Evolutionary conservation across 257 asterid genomes (phyloP), one percentile per base, ranked within the genome.

Genomic region (Pogostemon cablin): DNA sequence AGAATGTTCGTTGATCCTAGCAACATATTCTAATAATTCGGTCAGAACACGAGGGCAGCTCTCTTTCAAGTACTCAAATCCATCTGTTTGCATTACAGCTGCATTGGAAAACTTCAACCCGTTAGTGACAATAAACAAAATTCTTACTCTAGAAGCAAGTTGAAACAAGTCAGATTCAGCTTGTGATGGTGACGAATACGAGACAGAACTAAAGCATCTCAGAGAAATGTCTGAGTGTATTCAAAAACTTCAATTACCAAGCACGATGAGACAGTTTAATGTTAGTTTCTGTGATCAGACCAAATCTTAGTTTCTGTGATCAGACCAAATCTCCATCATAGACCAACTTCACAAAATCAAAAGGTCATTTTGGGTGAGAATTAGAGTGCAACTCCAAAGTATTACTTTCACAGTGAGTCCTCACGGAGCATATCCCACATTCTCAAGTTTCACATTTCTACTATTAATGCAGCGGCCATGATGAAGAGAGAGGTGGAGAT

Each of bases 31-130:
- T 75, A 95, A 80, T 78, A 95, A 70, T 68, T 95, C 98, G 0
- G 97, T 85, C 67, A 91, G 86, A 67, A 95, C 95, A 34, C 57
- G 53, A 7, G 98, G 96, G 64, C 99, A 95, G 79, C 99, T 95
- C 82, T 89, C 95, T 83, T 84, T 89, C 67, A 95, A 76, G 85
- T 95, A 91, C 44, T 84, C 96, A 56, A 89, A 95, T 20, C 98
- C 98, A 41, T 95, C 97, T 0, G 98, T 87, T 80, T 95, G 97
- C 99, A 93, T 91, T 41, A 93, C 99, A 74, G 99, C 99, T 93
- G 95, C 87, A 76, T 49, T 54, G 68, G 68, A 59, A 69, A 67
- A 46, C 43, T 12, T 67, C 38, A 62, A 61, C 12, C 5, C 9
- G 39, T 71, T 2, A 80, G 76, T 46, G 44, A 62, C 10, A 6